These are phyloP conservation scores for Microdochium paspali DNA, from an alignment of 2,329 filamentous ascomycete species.

Conservation along the genomic window DNA sequence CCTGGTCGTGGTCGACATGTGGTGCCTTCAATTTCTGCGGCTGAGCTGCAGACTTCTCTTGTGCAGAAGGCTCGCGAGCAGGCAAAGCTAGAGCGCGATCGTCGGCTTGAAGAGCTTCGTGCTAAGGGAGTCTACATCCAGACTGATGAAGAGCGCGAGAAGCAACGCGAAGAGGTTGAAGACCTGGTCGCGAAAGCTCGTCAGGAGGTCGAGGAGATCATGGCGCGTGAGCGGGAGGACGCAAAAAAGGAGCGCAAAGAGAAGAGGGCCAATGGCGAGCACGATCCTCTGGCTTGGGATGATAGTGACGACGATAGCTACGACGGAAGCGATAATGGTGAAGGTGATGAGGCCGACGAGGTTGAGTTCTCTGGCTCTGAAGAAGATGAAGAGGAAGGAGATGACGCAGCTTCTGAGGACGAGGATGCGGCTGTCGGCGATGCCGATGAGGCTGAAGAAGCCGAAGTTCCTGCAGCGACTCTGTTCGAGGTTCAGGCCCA, in stretches of 20 bases:
- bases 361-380: slow-evolving; percentile 23
- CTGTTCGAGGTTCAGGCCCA: slow-evolving; percentile 13
- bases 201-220: slow-evolving; percentile 69
- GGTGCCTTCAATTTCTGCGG: slow-evolving; percentile 53
- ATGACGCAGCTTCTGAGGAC: slow-evolving; percentile 26
- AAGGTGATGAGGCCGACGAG: slow-evolving; percentile 25
- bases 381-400: slow-evolving; percentile 26
- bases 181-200: slow-evolving; percentile 80
- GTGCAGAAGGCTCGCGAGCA: slow-evolving; percentile 69
- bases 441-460: slow-evolving; percentile 20
- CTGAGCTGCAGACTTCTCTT: slow-evolving; percentile 60
- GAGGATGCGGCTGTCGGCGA: slow-evolving; percentile 18
- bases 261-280: slow-evolving; percentile 28
- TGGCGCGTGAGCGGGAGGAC: slow-evolving; percentile 64
- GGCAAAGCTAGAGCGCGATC: slow-evolving; percentile 66
- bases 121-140: slow-evolving; percentile 74
- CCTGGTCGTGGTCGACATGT: slow-evolving; percentile 31
- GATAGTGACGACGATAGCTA: slow-evolving; percentile 38
- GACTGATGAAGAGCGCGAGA: slow-evolving; percentile 78
- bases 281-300: slow-evolving; percentile 45
- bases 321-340: slow-evolving; percentile 31
- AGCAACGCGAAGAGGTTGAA: slow-evolving; percentile 74
- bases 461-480: slow-evolving; percentile 14
- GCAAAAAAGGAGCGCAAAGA: slow-evolving; percentile 54
- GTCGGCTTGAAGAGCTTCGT: slow-evolving; percentile 66